phyloP scores from a whole-genome alignment of 768 basidiomycete genomes.

The Exsudoporus frostii region DNA sequence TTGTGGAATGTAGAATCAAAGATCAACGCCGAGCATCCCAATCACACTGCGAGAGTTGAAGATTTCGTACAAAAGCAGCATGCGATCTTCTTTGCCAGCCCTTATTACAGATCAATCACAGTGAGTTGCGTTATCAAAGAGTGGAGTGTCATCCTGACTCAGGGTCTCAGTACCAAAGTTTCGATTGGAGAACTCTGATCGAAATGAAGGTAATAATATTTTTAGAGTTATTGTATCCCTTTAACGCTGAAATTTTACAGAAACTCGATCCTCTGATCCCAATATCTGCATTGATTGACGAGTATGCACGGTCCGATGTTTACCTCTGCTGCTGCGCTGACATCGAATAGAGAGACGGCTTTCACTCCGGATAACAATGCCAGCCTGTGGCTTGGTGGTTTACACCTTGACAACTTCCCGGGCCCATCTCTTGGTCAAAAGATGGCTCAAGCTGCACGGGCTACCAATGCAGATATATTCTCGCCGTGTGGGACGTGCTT shows the following conservation, averaged over 20 bases:
- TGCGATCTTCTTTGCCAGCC: conserved; percentile 52
- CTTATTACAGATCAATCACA: conserved; percentile 62
- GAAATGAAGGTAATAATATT: conserved; percentile 55
- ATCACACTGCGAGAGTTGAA: conserved; percentile 50
- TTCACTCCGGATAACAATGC: conserved; percentile 40
- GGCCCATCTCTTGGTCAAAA: conserved; percentile 56
- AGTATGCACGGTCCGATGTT: conserved; percentile 38
- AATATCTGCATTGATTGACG: conserved; percentile 64
- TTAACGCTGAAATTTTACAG: conserved; percentile 31
- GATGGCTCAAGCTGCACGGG: conserved; percentile 66
- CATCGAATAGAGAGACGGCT: conserved; percentile 36
- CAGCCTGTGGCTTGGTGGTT: conserved; percentile 69
- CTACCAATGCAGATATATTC: conserved; percentile 61
- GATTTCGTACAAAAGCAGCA: conserved; percentile 65
- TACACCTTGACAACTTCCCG: conserved; percentile 59
- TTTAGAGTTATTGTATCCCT: not conserved
- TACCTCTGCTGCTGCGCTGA: not conserved
- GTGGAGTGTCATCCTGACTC: not conserved
- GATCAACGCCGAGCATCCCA: conserved; percentile 52
- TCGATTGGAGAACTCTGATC: conserved; percentile 76
- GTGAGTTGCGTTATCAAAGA: conserved; percentile 35
- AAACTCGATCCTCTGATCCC: conserved; percentile 52
- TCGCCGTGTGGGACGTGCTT: conserved; percentile 52
- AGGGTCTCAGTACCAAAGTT: conserved; percentile 66
- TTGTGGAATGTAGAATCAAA: conserved; percentile 81